A percentile compares a stretch with the other conserved stretches of the same genome.
Evolutionary conservation across 2,329 filamentous ascomycete genomes (phyloP).

Genomic region (Epichloe uncinata): DNA sequence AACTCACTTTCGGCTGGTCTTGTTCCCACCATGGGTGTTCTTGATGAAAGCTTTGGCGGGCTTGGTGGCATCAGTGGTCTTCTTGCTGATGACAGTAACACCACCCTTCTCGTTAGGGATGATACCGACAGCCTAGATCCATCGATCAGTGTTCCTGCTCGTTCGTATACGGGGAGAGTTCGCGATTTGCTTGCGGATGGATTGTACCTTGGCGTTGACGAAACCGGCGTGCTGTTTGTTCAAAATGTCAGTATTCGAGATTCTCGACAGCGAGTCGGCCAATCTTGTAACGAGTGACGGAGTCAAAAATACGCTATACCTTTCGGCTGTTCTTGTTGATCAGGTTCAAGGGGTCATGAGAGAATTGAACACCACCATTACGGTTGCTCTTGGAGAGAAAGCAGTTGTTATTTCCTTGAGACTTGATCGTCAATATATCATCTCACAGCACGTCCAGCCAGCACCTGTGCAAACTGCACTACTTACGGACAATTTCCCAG

Average conservation of each 20-base stretch:
- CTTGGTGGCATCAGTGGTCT: slow-evolving; percentile 55
- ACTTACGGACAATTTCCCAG: slow-evolving; percentile 93
- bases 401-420: slow-evolving; percentile 68
- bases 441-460: neutral
- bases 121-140: slow-evolving; percentile 65
- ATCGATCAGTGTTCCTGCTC: slow-evolving; percentile 9
- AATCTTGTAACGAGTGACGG: neutral
- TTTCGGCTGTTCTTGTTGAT: slow-evolving; percentile 85
- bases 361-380: slow-evolving; percentile 76
- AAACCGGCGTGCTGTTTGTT: slow-evolving; percentile 67
- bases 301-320: slow-evolving; percentile 34
- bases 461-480: slow-evolving; percentile 14
- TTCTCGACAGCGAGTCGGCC: neutral
- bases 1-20: slow-evolving; percentile 56
- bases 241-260: slow-evolving; percentile 22
- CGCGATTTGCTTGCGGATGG: neutral
- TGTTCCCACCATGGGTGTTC: slow-evolving; percentile 57
- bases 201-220: slow-evolving; percentile 76
- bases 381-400: slow-evolving; percentile 83
- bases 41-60: slow-evolving; percentile 54
- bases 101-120: slow-evolving; percentile 63
- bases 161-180: neutral
- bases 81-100: slow-evolving; percentile 76
- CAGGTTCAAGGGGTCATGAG: slow-evolving; percentile 86
- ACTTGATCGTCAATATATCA: neutral